phyloP scores from a whole-genome alignment of 2,329 filamentous ascomycete species.

The Fusarium scirpi region DNA sequence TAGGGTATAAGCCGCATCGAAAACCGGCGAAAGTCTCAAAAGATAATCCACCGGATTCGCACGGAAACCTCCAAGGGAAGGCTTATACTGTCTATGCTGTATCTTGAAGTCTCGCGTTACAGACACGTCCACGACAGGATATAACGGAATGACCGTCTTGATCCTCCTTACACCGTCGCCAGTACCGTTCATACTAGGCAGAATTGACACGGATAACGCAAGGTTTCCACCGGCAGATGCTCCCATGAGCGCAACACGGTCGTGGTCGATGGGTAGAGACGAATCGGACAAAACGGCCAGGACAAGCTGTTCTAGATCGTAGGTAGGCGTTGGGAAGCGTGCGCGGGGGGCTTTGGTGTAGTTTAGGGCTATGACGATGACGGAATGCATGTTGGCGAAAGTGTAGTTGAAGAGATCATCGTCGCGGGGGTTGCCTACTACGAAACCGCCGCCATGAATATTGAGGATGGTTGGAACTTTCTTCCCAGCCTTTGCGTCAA shows the following conservation, averaged over 20 bases:
- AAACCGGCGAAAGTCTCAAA: constrained; percentile 5
- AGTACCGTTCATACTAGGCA: constrained; percentile 26
- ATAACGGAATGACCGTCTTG: constrained; percentile 8
- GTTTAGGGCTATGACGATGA: constrained; percentile 22
- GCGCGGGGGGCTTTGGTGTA: constrained; percentile 18
- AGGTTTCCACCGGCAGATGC: constrained; percentile 25
- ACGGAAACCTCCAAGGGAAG: constrained; percentile 16
- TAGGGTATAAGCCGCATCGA: constrained; percentile 20
- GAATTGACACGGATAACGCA: constrained; percentile 10
- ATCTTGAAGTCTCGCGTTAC: constrained; percentile 9
- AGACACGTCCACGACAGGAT: constrained; percentile 19
- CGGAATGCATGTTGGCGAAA: constrained; percentile 24
- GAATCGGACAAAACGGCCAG: constrained; percentile 11
- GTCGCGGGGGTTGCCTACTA: constrained; percentile 16
- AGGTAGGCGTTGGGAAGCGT: constrained; percentile 13
- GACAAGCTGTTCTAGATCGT: constrained; percentile 27
- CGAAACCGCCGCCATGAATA: constrained; percentile 28
- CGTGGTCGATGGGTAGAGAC: constrained; percentile 8
- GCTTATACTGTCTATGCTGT: constrained; percentile 18
- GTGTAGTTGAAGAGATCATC: constrained; percentile 19
- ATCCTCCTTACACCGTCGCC: constrained; percentile 23
- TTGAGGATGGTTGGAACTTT: constrained; percentile 7
- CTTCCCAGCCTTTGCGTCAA: background rate
- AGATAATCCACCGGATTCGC: constrained; percentile 11
- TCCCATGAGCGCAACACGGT: constrained; percentile 14